Percentiles rank a stretch among this genome's conserved stretches.
These are phyloP conservation scores for Penicillium sp. DNA, from an alignment of 2,329 filamentous ascomycete species.

Conservation along the genomic window DNA sequence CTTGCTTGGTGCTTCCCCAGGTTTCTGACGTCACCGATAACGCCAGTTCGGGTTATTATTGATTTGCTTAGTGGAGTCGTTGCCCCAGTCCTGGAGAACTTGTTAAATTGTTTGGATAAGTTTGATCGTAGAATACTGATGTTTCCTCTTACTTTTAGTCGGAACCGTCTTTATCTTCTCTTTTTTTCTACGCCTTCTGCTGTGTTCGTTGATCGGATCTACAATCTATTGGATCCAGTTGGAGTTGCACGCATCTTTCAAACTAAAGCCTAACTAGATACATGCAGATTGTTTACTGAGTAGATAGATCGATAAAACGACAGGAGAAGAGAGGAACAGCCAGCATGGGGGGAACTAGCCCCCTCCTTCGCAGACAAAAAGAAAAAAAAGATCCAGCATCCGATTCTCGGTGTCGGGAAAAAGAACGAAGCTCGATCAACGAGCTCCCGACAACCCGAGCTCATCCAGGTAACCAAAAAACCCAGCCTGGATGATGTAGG, in stretches of 20 bases:
- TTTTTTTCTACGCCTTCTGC: too few relatives aligned
- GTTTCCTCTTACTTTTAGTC: background rate
- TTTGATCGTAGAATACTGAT: background rate
- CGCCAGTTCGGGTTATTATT: background rate
- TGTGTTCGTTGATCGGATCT: background rate
- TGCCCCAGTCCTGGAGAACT: background rate
- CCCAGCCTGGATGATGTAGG: constrained; percentile 56
- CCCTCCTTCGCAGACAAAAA: constrained; percentile 43
- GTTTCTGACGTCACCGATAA: constrained; percentile 19
- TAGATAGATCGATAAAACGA: constrained; percentile 22
- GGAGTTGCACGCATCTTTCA: constrained; percentile 25
- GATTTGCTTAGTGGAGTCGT: background rate
- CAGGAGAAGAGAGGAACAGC: constrained; percentile 30
- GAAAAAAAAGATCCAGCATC: constrained; percentile 51
- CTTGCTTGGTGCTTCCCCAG: constrained; percentile 6
- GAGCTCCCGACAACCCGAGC: constrained; percentile 32
- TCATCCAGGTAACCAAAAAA: constrained; percentile 41
- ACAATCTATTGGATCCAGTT: background rate
- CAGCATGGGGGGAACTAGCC: constrained; percentile 38
- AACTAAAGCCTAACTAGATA: constrained; percentile 17
- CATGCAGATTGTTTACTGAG: constrained; percentile 22
- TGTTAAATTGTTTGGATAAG: background rate
- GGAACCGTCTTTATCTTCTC: background rate
- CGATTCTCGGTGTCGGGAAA: constrained; percentile 46
- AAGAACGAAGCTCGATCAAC: constrained; percentile 29